phyloP scores from a whole-genome alignment of 164 flowering plant species.

The Litsea cubeba region DNA sequence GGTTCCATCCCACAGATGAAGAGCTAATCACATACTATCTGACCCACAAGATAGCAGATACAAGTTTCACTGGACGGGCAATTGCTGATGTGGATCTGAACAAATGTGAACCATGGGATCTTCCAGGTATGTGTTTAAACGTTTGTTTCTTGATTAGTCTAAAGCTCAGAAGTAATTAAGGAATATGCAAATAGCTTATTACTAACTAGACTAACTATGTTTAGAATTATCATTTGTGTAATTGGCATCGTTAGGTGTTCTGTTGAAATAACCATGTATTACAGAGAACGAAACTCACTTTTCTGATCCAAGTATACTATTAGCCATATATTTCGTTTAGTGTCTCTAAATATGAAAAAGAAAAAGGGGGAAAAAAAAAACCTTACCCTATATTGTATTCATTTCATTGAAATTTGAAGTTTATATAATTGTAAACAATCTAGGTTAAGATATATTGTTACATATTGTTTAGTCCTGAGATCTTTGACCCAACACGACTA shows the following conservation, averaged over 20 bases:
- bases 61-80: constrained; percentile 63
- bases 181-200: neutral
- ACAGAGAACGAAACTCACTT: no score
- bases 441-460: no score
- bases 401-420: no score
- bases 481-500: no score
- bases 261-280: neutral
- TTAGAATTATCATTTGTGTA: neutral
- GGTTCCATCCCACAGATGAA: constrained; percentile 80
- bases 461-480: no score
- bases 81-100: constrained; percentile 83
- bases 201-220: neutral
- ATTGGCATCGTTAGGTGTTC: neutral
- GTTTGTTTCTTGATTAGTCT: neutral
- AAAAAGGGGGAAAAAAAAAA: no score
- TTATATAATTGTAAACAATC: no score
- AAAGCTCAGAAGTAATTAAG: neutral
- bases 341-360: no score
- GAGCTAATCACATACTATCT: constrained; percentile 74
- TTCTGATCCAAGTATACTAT: no score
- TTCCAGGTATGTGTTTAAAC: constrained; percentile 52
- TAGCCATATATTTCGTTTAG: no score
- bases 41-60: constrained; percentile 63
- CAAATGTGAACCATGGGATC: constrained; percentile 92
- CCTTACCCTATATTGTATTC: no score